A percentile compares a stretch with the other conserved stretches of the same genome.
Conservation (phyloP, 177 flowering plant genomes). For the Vitis hybrid region DNA sequence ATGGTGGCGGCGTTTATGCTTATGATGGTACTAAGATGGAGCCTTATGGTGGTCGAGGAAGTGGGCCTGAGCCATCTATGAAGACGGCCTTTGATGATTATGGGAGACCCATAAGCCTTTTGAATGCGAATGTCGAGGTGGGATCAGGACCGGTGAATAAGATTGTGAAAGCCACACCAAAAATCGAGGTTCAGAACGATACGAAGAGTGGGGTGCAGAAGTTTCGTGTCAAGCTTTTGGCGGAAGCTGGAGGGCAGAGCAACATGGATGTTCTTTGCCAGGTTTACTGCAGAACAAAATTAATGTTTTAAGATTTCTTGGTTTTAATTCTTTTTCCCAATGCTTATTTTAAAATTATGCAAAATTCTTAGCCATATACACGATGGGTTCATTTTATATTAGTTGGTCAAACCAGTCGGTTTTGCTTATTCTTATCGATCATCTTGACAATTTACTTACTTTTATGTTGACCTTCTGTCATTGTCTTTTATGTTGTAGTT, state of each 20-base stretch:
- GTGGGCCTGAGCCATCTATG: constrained; percentile 60
- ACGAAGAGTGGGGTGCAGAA: constrained; percentile 83
- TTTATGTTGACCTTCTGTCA: no score
- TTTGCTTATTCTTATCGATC: no score
- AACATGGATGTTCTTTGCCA: constrained; percentile 96
- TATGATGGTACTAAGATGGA: constrained; percentile 72
- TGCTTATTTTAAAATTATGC: no score
- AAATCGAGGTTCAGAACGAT: constrained; percentile 73
- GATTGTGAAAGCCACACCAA: constrained; percentile 86
- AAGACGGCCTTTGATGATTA: constrained; percentile 80
- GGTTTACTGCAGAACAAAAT: constrained; percentile 36
- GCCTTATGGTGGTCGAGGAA: constrained; percentile 90
- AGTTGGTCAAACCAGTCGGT: no score
- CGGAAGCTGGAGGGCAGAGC: constrained; percentile 76
- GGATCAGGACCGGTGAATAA: constrained; percentile 23
- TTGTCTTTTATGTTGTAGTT: no score
- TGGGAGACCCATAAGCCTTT: constrained; percentile 65
- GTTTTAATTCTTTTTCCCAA: neutral
- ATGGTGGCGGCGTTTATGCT: constrained; percentile 74
- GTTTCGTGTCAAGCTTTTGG: constrained; percentile 84
- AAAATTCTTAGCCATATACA: neutral
- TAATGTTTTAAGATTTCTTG: no score
- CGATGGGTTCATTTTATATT: no score
- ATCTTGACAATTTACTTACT: no score
- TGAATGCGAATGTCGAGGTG: constrained; percentile 38